These are phyloP conservation scores for Lasiosphaeriaceae sp. DNA, from an alignment of 495 filamentous ascomycete species.

Conservation along the genomic window DNA sequence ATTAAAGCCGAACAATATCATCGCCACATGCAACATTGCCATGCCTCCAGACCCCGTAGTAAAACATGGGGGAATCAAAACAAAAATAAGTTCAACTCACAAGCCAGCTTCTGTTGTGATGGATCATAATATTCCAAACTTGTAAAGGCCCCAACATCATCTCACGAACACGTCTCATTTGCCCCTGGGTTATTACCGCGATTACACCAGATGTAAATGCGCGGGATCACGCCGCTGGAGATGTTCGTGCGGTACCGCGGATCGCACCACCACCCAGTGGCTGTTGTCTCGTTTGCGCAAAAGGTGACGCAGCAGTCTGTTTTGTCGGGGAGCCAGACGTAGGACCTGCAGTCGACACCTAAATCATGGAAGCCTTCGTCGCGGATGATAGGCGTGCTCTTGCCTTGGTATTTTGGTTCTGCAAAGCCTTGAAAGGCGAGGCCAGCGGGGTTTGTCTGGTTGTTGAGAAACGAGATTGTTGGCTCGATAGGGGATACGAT, in stretches of 20 bases:
- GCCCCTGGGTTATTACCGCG: neutral
- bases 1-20: no score
- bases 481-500: neutral
- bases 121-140: no score
- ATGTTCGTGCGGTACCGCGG: constrained; percentile 1
- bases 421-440: constrained; percentile 23
- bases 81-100: no score
- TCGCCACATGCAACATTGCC: no score
- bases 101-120: no score
- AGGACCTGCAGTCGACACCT: constrained; percentile 14
- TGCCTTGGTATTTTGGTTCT: constrained; percentile 10
- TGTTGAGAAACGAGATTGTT: constrained; percentile 14
- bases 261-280: constrained; percentile 16
- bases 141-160: no score
- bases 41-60: no score
- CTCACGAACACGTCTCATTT: constrained; percentile 14
- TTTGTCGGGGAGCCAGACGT: constrained; percentile 19
- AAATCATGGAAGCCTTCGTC: constrained; percentile 24
- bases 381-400: constrained; percentile 3
- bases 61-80: no score
- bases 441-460: constrained; percentile 11
- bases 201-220: constrained; percentile 27
- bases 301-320: constrained; percentile 25
- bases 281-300: constrained; percentile 14
- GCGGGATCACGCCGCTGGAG: constrained; percentile 2